Conservation (phyloP, 2,329 filamentous ascomycete genomes). For the Fusarium verrucosum region DNA sequence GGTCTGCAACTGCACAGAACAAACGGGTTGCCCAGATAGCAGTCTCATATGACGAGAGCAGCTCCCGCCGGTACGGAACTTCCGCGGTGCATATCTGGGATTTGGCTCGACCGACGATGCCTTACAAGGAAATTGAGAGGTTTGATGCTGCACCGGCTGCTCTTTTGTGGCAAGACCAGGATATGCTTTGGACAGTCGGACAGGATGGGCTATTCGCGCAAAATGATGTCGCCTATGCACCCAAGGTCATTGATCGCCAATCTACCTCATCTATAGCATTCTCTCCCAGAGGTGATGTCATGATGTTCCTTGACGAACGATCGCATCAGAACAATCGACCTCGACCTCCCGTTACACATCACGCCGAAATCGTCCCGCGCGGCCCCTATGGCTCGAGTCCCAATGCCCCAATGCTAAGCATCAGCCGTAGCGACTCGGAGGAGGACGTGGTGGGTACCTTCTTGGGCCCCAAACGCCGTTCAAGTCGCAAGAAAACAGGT, state of each 20-base stretch:
- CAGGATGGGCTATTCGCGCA: slow-evolving; percentile 70
- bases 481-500: slow-evolving; percentile 53
- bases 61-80: slow-evolving; percentile 63
- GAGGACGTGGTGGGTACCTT: slow-evolving; percentile 71
- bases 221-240: slow-evolving; percentile 71
- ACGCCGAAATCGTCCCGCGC: slow-evolving; percentile 49
- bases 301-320: slow-evolving; percentile 71
- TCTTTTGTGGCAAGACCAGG: slow-evolving; percentile 71
- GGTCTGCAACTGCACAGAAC: slow-evolving; percentile 71
- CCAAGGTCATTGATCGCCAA: slow-evolving; percentile 69
- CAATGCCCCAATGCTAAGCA: slow-evolving; percentile 60
- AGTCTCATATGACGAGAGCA: slow-evolving; percentile 68
- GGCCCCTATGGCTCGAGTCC: slow-evolving; percentile 60
- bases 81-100: slow-evolving; percentile 73
- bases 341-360: slow-evolving; percentile 52
- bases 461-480: slow-evolving; percentile 58
- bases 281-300: slow-evolving; percentile 65
- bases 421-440: slow-evolving; percentile 71
- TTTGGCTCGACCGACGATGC: slow-evolving; percentile 71
- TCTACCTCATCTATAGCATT: slow-evolving; percentile 70
- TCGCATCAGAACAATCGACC: slow-evolving; percentile 53
- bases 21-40: slow-evolving; percentile 69
- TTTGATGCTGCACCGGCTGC: slow-evolving; percentile 67
- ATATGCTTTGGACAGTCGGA: slow-evolving; percentile 73
- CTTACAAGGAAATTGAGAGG: slow-evolving; percentile 71